These are phyloP conservation scores for Hypoxylon sp. DNA, from an alignment of 2,329 filamentous ascomycete species.

Conservation along the genomic window DNA sequence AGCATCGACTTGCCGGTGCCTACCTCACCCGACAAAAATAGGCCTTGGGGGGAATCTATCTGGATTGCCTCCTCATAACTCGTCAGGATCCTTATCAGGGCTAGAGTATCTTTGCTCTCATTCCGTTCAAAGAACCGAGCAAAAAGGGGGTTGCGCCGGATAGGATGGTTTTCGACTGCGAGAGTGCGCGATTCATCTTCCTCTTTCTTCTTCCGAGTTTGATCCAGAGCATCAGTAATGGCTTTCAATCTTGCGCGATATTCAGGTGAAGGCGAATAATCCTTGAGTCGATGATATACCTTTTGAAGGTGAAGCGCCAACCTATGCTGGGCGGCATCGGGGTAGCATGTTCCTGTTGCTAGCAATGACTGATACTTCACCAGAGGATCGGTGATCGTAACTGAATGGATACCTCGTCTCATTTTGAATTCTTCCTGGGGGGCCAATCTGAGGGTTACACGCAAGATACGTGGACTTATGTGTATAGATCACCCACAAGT, in stretches of 20 bases:
- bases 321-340: constrained; percentile 80
- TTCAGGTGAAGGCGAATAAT: constrained; percentile 80
- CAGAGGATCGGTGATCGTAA: constrained; percentile 79
- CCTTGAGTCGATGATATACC: constrained; percentile 80
- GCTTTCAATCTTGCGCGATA: constrained; percentile 76
- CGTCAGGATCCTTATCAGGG: constrained; percentile 77
- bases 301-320: constrained; percentile 83
- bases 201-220: constrained; percentile 51
- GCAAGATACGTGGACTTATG: constrained; percentile 2
- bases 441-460: not conserved
- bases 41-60: constrained; percentile 79
- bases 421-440: constrained; percentile 45
- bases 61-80: constrained; percentile 79
- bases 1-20: constrained; percentile 89
- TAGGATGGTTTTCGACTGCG: constrained; percentile 67
- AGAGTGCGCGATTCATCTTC: constrained; percentile 57
- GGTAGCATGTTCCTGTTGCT: constrained; percentile 74
- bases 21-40: constrained; percentile 85
- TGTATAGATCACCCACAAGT: not conserved
- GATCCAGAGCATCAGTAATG: constrained; percentile 66
- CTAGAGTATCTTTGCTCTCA: constrained; percentile 71
- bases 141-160: constrained; percentile 72
- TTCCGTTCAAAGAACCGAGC: constrained; percentile 70
- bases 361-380: constrained; percentile 82
- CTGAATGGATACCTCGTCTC: constrained; percentile 58